phyloP scores from a whole-genome alignment of 371 early-diverging fungal genomes.

The Rhizopus stolonifer region DNA sequence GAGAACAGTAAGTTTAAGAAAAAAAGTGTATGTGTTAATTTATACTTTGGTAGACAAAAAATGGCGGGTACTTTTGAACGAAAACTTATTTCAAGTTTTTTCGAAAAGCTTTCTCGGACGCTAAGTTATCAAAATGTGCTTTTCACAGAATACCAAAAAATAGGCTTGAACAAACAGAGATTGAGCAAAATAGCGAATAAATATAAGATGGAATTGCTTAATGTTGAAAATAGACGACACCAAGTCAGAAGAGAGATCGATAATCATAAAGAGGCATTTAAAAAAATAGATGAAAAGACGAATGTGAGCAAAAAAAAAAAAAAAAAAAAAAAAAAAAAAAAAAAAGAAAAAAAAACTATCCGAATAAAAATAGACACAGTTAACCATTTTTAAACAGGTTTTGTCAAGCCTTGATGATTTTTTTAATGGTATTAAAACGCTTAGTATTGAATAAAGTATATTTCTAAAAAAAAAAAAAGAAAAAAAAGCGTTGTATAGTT shows the following conservation, averaged over 20 bases:
- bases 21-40: not conserved
- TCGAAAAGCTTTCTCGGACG: not conserved
- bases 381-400: not conserved
- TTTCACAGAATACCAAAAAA: not conserved
- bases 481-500: no score
- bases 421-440: not conserved
- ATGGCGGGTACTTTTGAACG: not conserved
- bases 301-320: not conserved
- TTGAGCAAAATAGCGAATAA: not conserved
- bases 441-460: not conserved
- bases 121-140: not conserved
- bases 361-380: no score
- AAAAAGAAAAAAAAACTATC: no score
- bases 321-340: no score
- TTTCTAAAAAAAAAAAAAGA: no score
- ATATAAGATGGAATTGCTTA: not conserved
- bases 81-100: not conserved
- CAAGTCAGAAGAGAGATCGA: not conserved
- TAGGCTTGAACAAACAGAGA: not conserved
- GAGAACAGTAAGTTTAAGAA: not conserved
- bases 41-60: not conserved
- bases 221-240: not conserved
- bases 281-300: not conserved
- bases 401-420: conserved; percentile 1
- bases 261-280: not conserved